Evolutionary conservation across 805 yeast species (phyloP).

Genomic region (Sungouiozyma intestinalis): DNA sequence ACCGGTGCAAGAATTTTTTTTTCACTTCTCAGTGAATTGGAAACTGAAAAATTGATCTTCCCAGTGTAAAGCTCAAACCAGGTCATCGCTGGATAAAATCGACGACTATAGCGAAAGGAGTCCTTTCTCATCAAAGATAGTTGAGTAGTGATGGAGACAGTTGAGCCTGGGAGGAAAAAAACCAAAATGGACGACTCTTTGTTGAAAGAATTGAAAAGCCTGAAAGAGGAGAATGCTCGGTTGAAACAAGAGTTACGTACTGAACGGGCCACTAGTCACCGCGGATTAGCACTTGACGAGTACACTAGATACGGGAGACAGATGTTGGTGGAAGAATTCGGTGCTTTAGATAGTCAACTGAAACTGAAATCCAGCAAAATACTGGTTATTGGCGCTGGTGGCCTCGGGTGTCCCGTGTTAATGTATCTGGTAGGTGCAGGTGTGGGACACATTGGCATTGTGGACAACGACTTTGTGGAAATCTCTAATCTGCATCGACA

Average conservation of each 20-base stretch:
- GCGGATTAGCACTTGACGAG: constrained; percentile 45
- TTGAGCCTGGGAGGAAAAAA: not conserved
- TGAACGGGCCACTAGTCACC: not conserved
- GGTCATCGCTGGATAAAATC: no score
- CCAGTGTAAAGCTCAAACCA: no score
- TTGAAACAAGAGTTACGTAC: constrained; percentile 11
- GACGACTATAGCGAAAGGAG: no score
- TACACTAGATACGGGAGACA: constrained; percentile 85
- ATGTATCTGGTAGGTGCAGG: constrained; percentile 84
- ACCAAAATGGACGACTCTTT: constrained; percentile 3
- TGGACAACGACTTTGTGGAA: constrained; percentile 82
- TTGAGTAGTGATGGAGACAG: no score
- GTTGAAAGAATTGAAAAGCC: constrained; percentile 16
- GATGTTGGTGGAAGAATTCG: constrained; percentile 81
- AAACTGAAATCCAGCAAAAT: constrained; percentile 47
- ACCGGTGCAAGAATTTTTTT: no score
- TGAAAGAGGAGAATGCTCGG: constrained; percentile 21
- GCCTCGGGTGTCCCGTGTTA: constrained; percentile 87
- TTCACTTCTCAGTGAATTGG: no score
- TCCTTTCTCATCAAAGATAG: no score
- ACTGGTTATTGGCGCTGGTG: constrained; percentile 91
- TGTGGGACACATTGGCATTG: constrained; percentile 71
- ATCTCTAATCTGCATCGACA: constrained; percentile 83
- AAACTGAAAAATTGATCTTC: no score
- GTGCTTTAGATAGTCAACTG: constrained; percentile 44